Evolutionary conservation across 164 flowering plant species (phyloP), one percentile per base, ranked within the genome.

Genomic region (Santalum album): DNA sequence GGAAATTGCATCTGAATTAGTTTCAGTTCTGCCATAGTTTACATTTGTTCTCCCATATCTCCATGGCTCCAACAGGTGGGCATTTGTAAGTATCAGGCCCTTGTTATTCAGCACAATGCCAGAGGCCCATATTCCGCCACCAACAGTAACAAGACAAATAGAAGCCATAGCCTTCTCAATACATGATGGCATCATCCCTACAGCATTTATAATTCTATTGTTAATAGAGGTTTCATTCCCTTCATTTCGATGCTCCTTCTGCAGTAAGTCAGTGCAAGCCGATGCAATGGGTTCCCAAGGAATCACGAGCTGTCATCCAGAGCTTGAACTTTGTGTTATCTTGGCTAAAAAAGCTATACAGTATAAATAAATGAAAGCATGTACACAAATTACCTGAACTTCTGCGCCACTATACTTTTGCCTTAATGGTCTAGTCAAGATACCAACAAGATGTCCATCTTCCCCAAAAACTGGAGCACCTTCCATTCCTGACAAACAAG

Each of bases 41-140:
- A 68, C 64, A 62, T 61, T 61, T 53, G 75, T 65, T 76, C 74
- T 85, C 16, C 82, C 80, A 66, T 87, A 89, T 64, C 99, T 81
- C 99, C 99, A 89, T 39, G 99, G 97, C 68, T 92, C 99, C 58
- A 92, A 60, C 62, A 92, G 73, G 75, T 92, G 99, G 64, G 99
- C 99, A 75, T 92, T 92, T 46, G 99, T 89, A 62, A 92, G 96
- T 68, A 92, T 71, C 46, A 92, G 73, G 47, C 99, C 99, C 52
- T 82, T 67, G 18, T 71, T 69, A 53, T 92, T 92, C 40, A 92
- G 87, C 65, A 92, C 25, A 59, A 92, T 68, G 27, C 97, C 99
- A 36, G 99, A 89, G 62, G 99, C 99, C 99, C 99, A 92, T 24
- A 77, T 73, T 49, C 91, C 87, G 58, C 85, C 85, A 56, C 72